Evolutionary conservation across 2,329 filamentous ascomycete species (phyloP).

Genomic region (Diplodia scrobiculata): DNA sequence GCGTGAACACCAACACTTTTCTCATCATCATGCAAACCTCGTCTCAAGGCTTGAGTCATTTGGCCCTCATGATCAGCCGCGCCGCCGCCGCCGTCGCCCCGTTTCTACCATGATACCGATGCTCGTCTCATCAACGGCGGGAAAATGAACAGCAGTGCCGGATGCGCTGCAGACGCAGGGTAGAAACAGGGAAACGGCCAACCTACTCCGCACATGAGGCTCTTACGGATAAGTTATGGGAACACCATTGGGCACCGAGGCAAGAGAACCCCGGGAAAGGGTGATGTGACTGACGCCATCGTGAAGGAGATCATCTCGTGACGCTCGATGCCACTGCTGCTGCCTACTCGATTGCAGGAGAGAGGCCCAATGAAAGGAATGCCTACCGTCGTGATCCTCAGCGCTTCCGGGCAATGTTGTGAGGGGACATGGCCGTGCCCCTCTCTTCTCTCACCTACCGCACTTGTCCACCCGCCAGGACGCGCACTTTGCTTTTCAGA

Average conservation of each 20-base stretch:
- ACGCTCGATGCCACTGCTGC: constrained; percentile 4
- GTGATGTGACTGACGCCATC: constrained; percentile 16
- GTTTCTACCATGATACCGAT: background rate
- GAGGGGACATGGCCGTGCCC: constrained; percentile 1
- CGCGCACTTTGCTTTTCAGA: background rate
- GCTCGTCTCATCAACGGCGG: background rate
- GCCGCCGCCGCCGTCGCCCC: background rate
- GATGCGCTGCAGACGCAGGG: background rate
- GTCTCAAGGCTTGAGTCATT: constrained; percentile 9
- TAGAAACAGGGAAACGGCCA: constrained; percentile 1
- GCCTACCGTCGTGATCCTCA: constrained; percentile 6
- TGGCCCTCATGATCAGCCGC: background rate
- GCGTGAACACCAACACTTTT: background rate
- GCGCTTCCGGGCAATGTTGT: background rate
- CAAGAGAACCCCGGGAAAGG: background rate
- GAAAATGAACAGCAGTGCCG: background rate
- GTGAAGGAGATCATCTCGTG: background rate
- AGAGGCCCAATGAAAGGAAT: constrained; percentile 4
- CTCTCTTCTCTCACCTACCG: background rate
- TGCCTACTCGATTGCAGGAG: background rate
- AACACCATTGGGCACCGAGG: background rate
- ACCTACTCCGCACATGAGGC: constrained; percentile 18
- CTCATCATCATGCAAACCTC: background rate
- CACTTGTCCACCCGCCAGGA: background rate
- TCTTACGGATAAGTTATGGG: constrained; percentile 4